A percentile compares a stretch with the other conserved stretches of the same genome.
These are phyloP conservation scores for Ustanciosporium gigantosporum DNA, from an alignment of 1,284 basidiomycete genomes.

Conservation along the genomic window DNA sequence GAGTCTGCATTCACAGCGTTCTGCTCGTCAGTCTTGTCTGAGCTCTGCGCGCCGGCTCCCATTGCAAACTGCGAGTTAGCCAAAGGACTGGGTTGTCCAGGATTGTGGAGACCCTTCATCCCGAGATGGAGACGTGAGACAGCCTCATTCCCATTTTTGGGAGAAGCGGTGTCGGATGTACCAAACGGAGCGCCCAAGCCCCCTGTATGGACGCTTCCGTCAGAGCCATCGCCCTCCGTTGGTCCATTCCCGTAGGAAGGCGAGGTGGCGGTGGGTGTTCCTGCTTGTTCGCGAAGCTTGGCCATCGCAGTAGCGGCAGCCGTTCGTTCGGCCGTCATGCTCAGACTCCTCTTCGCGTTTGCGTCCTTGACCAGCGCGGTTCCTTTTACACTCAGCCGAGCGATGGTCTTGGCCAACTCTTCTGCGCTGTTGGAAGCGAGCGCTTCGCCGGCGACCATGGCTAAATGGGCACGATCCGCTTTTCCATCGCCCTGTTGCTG, in stretches of 20 bases:
- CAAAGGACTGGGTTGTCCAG: constrained; percentile 4
- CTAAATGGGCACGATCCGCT: background rate
- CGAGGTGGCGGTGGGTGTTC: constrained; percentile 1
- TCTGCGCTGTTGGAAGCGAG: constrained; percentile 20
- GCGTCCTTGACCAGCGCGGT: constrained; percentile 22
- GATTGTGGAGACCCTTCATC: background rate
- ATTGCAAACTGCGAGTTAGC: constrained; percentile 1
- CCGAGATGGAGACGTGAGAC: background rate
- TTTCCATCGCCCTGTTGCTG: background rate
- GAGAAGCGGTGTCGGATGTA: background rate
- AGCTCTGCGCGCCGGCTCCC: background rate
- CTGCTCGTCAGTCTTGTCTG: background rate
- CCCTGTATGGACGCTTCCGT: background rate
- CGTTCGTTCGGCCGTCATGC: constrained; percentile 26
- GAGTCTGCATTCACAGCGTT: background rate
- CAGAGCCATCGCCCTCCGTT: background rate
- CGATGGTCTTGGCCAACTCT: constrained; percentile 48
- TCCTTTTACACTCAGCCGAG: constrained; percentile 45
- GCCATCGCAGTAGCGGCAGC: constrained; percentile 32
- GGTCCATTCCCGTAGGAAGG: background rate
- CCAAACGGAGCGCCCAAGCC: background rate
- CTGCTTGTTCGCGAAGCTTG: constrained; percentile 19
- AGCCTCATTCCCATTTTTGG: background rate
- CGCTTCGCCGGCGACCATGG: constrained; percentile 1
- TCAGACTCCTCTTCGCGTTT: constrained; percentile 9